phyloP scores from a whole-genome alignment of 306 rosid genomes.

The Cucumis melo region DNA sequence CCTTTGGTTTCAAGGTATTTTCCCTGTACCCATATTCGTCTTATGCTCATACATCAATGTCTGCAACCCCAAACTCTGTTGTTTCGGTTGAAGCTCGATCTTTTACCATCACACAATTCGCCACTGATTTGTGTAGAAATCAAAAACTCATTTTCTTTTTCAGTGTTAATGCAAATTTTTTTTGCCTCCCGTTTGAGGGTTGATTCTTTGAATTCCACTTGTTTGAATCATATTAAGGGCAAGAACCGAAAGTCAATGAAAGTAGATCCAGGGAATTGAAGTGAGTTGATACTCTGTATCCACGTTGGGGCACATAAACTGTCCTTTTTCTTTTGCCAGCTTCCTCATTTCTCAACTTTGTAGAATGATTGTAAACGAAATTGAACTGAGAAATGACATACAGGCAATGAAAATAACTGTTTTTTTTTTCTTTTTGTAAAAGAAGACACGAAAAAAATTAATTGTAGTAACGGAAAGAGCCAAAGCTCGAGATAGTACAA shows the following conservation, averaged over 20 bases:
- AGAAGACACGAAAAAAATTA: no score
- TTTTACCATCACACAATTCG: neutral
- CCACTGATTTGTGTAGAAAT: neutral
- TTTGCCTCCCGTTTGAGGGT: neutral
- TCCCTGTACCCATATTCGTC: neutral
- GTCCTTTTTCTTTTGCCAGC: neutral
- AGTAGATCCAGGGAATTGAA: neutral
- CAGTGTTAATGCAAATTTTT: neutral
- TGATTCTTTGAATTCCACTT: neutral
- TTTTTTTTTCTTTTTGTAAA: no score
- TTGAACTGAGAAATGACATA: neutral
- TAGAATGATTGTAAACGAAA: neutral
- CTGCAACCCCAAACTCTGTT: neutral
- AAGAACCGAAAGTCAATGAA: neutral
- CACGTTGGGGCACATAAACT: neutral
- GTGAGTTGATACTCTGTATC: neutral
- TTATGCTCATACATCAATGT: neutral
- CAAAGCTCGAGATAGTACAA: no score
- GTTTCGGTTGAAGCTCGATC: neutral
- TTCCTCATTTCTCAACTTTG: neutral
- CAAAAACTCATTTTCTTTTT: neutral
- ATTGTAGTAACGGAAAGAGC: no score
- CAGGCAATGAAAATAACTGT: neutral
- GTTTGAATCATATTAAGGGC: neutral
- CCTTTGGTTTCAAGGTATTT: neutral